phyloP scores from a whole-genome alignment of 2,329 filamentous ascomycete genomes.

The Furcasterigmium sp. region DNA sequence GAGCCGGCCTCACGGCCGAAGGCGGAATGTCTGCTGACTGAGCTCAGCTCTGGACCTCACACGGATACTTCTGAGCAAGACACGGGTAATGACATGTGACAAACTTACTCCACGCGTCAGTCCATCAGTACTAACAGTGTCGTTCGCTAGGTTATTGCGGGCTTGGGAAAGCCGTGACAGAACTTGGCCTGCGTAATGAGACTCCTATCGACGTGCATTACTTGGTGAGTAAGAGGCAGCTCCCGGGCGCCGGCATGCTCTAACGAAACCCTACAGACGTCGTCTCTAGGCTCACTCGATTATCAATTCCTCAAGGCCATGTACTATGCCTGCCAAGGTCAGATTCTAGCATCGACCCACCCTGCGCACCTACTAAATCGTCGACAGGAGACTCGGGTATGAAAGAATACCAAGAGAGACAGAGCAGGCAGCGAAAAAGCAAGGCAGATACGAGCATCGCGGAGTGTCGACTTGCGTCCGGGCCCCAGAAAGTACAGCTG shows the following conservation, averaged over 20 bases:
- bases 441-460: slow-evolving; percentile 15
- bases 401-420: slow-evolving; percentile 37
- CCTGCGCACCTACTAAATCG: too few species aligned
- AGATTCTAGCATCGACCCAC: too few species aligned
- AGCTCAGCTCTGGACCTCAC: slow-evolving; percentile 55
- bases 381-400: slow-evolving; percentile 34
- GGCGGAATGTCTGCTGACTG: not conserved
- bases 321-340: slow-evolving; percentile 52
- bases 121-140: slow-evolving; percentile 11
- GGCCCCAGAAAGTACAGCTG: slow-evolving; percentile 11
- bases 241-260: not conserved
- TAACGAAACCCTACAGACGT: slow-evolving; percentile 43
- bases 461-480: not conserved
- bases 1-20: too few species aligned
- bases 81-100: slow-evolving; percentile 25
- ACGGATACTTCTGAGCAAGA: slow-evolving; percentile 35
- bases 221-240: slow-evolving; percentile 44
- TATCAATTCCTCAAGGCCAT: slow-evolving; percentile 56
- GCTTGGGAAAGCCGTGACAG: slow-evolving; percentile 60
- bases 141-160: slow-evolving; percentile 61
- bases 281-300: slow-evolving; percentile 76
- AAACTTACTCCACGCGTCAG: too few species aligned
- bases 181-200: slow-evolving; percentile 55
- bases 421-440: slow-evolving; percentile 22
- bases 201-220: slow-evolving; percentile 65